Base-by-base conservation (phyloP, 352 stramenopile species). In the Globisporangium lucens region DNA sequence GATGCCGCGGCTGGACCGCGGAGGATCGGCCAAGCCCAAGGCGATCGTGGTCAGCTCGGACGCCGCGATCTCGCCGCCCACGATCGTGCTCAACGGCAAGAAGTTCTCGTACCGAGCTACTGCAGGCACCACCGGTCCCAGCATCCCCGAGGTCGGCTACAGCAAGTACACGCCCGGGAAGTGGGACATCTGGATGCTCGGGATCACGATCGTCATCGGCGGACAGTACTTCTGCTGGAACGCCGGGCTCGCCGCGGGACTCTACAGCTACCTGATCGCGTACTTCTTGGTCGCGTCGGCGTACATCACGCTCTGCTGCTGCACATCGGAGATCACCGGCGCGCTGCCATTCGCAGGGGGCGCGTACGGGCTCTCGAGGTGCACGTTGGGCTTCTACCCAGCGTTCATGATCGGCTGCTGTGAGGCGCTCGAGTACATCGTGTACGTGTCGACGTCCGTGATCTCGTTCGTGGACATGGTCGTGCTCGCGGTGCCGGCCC, bases 121-220 rank as follows among this genome's bases (percentile, higher is more conserved):
- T n/a, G n/a, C n/a, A n/a, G n/a, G n/a, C n/a, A n/a, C n/a, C n/a
- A n/a, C n/a, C n/a, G n/a, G n/a, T n/a, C 29, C 22, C 22, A 56
- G 51, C 35, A n/a, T n/a, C 10, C 51, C 24, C 2, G 51, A 57
- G n/a, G 51, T 10, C 24, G 12, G 51, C 51, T 0, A 57, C 51
- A 29, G 41, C 13, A 41, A 8, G 5, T 64, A 55, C 58, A 7
- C 46, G 6, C 58, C 22, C 3, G 20, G 4, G 7, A 64, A 61
- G n/a, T 97, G 87, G 65, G 75, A 82, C 63, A 69, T 82, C 68
- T 80, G 61, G 67, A 68, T 69, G 17, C 58, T 80, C n/a, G 75
- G 75, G 1, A 74, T 82, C 41, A 62, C 61, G 17, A 80, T 80
- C 52, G 73, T 66, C 22, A 71, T 82, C 13, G 73, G 70, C 36